A percentile compares a stretch with the other conserved stretches of the same genome.
Conservation (phyloP, 139 green algal genomes). For the Chlamydomonas eustigma region DNA sequence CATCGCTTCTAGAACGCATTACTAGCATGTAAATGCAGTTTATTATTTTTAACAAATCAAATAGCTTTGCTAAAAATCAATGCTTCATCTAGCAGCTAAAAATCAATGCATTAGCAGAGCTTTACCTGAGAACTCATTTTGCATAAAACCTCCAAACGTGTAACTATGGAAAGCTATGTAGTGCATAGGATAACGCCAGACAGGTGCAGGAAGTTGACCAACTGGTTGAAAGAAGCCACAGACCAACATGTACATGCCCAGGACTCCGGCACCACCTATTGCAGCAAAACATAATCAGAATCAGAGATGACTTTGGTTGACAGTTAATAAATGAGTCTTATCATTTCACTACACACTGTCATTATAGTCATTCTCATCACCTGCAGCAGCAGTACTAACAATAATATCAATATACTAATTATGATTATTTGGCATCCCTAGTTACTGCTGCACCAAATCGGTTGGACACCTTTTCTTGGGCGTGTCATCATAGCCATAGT, state of each 20-base stretch:
- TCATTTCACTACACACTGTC: no score
- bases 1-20: no score
- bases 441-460: no score
- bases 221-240: conserved; percentile 65
- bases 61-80: not conserved
- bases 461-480: no score
- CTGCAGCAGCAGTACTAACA: no score
- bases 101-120: not conserved
- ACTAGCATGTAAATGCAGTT: not conserved
- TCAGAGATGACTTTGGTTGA: no score
- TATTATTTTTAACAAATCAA: not conserved
- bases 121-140: conserved; percentile 34
- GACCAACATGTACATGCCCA: conserved; percentile 68
- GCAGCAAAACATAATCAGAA: no score
- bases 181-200: conserved; percentile 62
- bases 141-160: conserved; percentile 61
- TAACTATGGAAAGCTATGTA: conserved; percentile 68
- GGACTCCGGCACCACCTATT: conserved; percentile 49
- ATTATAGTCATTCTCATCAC: no score
- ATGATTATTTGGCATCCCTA: no score
- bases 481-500: no score
- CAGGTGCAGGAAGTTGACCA: conserved; percentile 44
- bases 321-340: no score
- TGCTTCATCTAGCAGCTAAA: not conserved
- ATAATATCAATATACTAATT: no score